These are phyloP conservation scores for Vaccinium corymbosum DNA, from an alignment of 148 eudicot genomes.

Conservation along the genomic window DNA sequence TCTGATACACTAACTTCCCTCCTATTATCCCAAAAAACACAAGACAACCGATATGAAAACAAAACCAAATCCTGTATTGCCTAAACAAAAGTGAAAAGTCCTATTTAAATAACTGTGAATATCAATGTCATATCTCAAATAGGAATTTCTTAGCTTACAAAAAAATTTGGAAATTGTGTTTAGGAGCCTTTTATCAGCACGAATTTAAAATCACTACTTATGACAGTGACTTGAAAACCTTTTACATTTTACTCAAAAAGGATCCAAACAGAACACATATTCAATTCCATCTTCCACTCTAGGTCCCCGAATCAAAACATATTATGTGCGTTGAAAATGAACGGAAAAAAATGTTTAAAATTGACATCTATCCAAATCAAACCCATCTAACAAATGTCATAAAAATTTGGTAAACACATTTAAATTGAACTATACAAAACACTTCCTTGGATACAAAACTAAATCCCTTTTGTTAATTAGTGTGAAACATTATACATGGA, in stretches of 20 bases:
- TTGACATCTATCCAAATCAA: not conserved
- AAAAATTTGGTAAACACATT: not conserved
- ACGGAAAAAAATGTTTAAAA: not conserved
- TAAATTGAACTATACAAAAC: not conserved
- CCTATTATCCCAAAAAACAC: conserved; percentile 26
- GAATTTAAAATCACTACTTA: not conserved
- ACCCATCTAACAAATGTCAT: not conserved
- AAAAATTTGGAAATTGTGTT: not conserved
- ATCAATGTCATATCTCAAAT: not conserved
- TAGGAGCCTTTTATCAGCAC: not conserved
- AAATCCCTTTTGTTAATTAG: not conserved
- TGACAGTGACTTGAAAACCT: not conserved
- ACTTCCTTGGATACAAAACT: not conserved
- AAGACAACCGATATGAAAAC: not conserved
- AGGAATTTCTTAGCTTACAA: not conserved
- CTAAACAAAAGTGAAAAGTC: not conserved
- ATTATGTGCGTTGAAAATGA: not conserved
- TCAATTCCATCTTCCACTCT: not conserved
- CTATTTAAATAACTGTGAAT: not conserved
- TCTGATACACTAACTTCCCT: conserved; percentile 63
- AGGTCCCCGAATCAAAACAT: not conserved
- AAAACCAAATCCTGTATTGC: not conserved
- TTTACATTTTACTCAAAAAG: not conserved
- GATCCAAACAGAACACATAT: not conserved
- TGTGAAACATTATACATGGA: not conserved